These are phyloP conservation scores for Kwoniella sp. DNA, from an alignment of 768 basidiomycete species.

Conservation along the genomic window DNA sequence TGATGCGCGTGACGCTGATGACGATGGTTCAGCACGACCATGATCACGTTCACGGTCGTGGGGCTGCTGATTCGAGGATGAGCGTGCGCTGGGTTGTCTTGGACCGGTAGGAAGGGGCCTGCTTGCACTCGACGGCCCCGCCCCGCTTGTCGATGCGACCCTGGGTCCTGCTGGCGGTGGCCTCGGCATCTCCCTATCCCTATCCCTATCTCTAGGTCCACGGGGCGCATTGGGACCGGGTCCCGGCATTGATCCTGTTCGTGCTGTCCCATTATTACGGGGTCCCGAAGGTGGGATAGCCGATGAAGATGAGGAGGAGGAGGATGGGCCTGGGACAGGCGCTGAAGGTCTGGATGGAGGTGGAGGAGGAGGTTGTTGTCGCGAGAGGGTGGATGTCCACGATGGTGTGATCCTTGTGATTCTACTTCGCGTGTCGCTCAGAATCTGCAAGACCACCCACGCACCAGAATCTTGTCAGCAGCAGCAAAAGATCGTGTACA, in stretches of 20 bases:
- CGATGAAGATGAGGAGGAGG: background rate
- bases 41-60: background rate
- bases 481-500: too few species aligned
- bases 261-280: background rate
- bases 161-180: conserved; percentile 16
- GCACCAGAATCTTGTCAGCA: too few species aligned
- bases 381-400: conserved; percentile 2
- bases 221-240: conserved; percentile 13
- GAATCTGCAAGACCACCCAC: conserved; percentile 3
- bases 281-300: background rate
- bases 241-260: background rate
- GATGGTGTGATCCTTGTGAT: conserved; percentile 12
- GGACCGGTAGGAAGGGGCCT: background rate
- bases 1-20: background rate
- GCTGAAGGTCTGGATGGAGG: background rate
- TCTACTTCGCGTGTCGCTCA: conserved; percentile 4
- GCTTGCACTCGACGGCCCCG: conserved; percentile 7
- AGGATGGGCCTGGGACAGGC: background rate
- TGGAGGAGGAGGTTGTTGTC: background rate
- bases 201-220: conserved; percentile 1
- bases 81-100: background rate
- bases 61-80: background rate
- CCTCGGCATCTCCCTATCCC: too few species aligned
- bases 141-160: background rate
- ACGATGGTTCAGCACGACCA: too few species aligned